Evolutionary conservation across 2,329 filamentous ascomycete genomes (phyloP).

Genomic region (Aspergillaceae sp.): DNA sequence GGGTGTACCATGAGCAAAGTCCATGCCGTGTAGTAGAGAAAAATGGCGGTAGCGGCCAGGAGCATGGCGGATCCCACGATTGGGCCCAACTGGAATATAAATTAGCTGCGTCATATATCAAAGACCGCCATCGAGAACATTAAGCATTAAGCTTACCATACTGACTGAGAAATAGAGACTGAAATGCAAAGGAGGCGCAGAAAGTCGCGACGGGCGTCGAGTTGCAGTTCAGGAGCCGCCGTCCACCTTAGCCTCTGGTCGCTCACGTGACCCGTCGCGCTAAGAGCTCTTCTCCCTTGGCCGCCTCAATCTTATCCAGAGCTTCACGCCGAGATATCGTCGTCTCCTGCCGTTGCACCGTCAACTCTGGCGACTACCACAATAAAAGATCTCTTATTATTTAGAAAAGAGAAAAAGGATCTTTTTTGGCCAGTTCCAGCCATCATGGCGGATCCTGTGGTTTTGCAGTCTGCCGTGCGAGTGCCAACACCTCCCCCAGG

Average conservation of each 20-base stretch:
- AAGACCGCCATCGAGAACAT: too few species aligned
- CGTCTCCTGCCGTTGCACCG: not conserved
- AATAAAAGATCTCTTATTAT: too few species aligned
- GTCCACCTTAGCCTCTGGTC: constrained; percentile 12
- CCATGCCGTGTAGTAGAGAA: constrained; percentile 95
- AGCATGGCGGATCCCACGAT: constrained; percentile 69
- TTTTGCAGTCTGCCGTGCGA: constrained; percentile 50
- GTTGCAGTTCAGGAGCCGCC: not conserved
- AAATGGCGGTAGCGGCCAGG: constrained; percentile 62
- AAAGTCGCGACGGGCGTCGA: not conserved
- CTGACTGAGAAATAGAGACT: not conserved
- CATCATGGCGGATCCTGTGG: constrained; percentile 37
- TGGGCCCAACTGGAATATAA: constrained; percentile 71
- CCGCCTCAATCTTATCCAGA: constrained; percentile 12
- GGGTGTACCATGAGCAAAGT: constrained; percentile 79
- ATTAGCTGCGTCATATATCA: constrained; percentile 2
- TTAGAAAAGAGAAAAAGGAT: constrained; percentile 3
- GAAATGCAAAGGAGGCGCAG: not conserved
- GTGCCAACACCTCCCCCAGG: constrained; percentile 49
- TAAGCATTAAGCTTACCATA: not conserved
- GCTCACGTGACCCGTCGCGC: constrained; percentile 11
- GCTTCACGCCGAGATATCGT: constrained; percentile 1
- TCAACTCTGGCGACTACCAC: not conserved
- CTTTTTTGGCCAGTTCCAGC: not conserved
- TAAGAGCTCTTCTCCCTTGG: constrained; percentile 15